Percentiles rank a stretch among this genome's conserved stretches.
Conservation (phyloP, 352 stramenopile species). For the Pythium aphanidermatum region DNA sequence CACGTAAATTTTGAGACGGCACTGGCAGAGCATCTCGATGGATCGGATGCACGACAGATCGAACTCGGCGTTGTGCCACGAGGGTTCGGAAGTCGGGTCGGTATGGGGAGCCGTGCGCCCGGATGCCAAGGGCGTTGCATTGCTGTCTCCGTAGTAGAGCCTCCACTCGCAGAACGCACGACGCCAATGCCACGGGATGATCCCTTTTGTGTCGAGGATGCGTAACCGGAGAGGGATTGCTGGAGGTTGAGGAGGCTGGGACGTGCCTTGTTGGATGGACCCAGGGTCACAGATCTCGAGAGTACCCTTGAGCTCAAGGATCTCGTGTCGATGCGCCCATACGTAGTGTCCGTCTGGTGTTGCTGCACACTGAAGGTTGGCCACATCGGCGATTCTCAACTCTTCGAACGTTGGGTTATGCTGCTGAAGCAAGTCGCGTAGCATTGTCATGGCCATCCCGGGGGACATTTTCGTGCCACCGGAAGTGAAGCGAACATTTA, state of each 20-base stretch:
- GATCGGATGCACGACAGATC: neutral
- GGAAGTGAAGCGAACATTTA: neutral
- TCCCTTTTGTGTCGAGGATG: neutral
- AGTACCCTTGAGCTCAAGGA: slow-evolving; percentile 9
- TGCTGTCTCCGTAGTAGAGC: neutral
- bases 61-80: slow-evolving; percentile 7
- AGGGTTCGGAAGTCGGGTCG: slow-evolving; percentile 3
- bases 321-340: slow-evolving; percentile 11
- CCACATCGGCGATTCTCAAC: slow-evolving; percentile 1
- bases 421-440: slow-evolving; percentile 6
- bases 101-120: slow-evolving; percentile 5
- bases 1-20: neutral
- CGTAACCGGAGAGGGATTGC: neutral
- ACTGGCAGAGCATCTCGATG: slow-evolving; percentile 8
- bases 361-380: slow-evolving; percentile 13
- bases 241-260: neutral
- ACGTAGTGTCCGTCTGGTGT: slow-evolving; percentile 10
- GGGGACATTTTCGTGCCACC: neutral
- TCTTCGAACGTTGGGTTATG: slow-evolving; percentile 7
- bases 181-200: slow-evolving; percentile 9
- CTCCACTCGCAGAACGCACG: slow-evolving; percentile 13
- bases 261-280: neutral
- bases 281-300: slow-evolving; percentile 8
- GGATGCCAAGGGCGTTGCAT: neutral
- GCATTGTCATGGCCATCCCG: neutral